Percentiles rank a stretch among this genome's conserved stretches.
Conservation (phyloP, 306 rosid species). For the Lupinus albus region DNA sequence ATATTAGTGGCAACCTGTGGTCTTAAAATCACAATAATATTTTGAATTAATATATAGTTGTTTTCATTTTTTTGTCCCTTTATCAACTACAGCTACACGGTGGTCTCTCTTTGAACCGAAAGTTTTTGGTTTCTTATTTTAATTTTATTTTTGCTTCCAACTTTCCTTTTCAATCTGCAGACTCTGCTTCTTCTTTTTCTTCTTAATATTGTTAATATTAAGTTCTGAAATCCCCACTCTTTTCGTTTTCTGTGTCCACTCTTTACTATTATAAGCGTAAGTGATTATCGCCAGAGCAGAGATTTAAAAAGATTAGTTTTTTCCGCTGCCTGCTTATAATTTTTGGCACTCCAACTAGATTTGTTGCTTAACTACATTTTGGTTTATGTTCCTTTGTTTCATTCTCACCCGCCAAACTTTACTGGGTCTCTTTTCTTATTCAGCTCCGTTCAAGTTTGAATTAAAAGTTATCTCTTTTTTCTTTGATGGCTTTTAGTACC, state of each 20-base stretch:
- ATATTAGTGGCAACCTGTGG: too few relatives aligned
- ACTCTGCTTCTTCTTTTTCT: conserved; percentile 7
- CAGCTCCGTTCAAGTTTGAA: conserved; percentile 22
- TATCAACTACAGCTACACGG: neutral
- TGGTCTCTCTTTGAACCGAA: conserved; percentile 43
- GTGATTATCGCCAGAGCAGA: conserved; percentile 51
- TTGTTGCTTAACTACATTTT: conserved; percentile 55
- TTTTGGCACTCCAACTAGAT: conserved; percentile 44
- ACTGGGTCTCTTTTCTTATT: neutral
- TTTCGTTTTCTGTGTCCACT: neutral
- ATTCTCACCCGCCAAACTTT: conserved; percentile 22
- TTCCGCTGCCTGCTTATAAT: conserved; percentile 34
- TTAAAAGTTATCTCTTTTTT: conserved; percentile 34
- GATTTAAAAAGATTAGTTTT: conserved; percentile 38
- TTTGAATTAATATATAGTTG: too few relatives aligned
- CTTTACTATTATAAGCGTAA: conserved; percentile 30
- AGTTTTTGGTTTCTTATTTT: conserved; percentile 10
- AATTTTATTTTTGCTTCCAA: neutral
- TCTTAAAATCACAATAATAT: too few relatives aligned
- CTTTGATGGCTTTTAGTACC: conserved; percentile 25
- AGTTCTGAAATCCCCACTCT: conserved; percentile 23
- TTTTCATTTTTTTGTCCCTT: neutral
- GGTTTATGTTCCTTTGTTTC: conserved; percentile 35
- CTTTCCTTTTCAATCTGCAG: conserved; percentile 36
- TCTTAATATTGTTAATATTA: conserved; percentile 1